A percentile compares a stretch with the other conserved stretches of the same genome.
Evolutionary conservation across 768 basidiomycete genomes (phyloP).

Genomic region (Lactifluus subvellereus): DNA sequence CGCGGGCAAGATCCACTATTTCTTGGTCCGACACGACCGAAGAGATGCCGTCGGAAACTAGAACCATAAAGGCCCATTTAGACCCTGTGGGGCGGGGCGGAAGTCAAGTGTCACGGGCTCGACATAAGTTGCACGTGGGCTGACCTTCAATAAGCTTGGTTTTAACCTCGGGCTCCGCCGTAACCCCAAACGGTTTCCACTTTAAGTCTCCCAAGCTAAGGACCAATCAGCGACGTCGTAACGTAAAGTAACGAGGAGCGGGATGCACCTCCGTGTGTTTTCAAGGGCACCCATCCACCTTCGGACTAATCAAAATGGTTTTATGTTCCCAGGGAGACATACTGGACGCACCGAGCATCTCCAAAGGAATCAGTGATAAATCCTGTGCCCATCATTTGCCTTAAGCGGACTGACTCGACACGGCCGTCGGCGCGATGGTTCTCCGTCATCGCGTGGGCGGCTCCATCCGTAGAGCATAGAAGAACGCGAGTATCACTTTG

Average conservation of each 20-base stretch:
- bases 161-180: slow-evolving; percentile 86
- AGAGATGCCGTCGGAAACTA: slow-evolving; percentile 92
- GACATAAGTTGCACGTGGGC: slow-evolving; percentile 10
- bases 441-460: slow-evolving; percentile 84
- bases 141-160: slow-evolving; percentile 70
- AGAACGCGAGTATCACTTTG: slow-evolving; percentile 84
- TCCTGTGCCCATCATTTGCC: slow-evolving; percentile 85
- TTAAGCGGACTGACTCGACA: slow-evolving; percentile 75
- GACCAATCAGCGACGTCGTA: background rate
- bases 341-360: slow-evolving; percentile 64
- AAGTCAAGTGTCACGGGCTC: background rate
- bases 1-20: slow-evolving; percentile 82
- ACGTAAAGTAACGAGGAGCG: slow-evolving; percentile 11
- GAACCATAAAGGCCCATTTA: slow-evolving; percentile 81
- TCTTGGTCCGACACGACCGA: slow-evolving; percentile 91
- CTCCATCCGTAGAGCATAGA: slow-evolving; percentile 68
- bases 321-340: too few species aligned
- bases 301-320: background rate
- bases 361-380: slow-evolving; percentile 93
- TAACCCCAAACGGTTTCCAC: slow-evolving; percentile 87
- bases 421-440: slow-evolving; percentile 92
- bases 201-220: slow-evolving; percentile 79
- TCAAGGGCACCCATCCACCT: slow-evolving; percentile 95
- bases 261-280: slow-evolving; percentile 78
- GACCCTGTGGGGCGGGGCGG: slow-evolving; percentile 43